phyloP scores from a whole-genome alignment of 768 basidiomycete genomes.

The Sarcodon aspratus region DNA sequence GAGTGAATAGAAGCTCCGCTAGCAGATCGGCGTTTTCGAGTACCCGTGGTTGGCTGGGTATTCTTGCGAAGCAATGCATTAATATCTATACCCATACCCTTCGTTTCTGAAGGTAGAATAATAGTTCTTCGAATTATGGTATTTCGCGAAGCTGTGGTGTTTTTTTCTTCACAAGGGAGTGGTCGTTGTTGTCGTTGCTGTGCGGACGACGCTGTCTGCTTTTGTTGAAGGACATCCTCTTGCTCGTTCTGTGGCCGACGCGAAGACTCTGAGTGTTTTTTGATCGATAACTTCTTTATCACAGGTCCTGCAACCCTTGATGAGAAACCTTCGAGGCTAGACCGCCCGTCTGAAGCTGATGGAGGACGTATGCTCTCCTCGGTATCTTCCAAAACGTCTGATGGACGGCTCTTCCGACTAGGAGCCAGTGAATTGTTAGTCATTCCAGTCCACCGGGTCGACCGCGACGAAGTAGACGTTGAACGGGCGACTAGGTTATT shows the following conservation, averaged over 20 bases:
- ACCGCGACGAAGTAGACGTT: constrained; percentile 48
- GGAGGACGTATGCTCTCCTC: neutral
- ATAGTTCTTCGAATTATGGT: constrained; percentile 68
- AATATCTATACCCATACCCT: constrained; percentile 44
- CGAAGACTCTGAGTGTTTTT: constrained; percentile 7
- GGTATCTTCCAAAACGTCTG: constrained; percentile 2
- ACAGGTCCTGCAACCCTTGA: constrained; percentile 16
- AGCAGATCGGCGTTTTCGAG: constrained; percentile 45
- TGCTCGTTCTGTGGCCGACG: constrained; percentile 8
- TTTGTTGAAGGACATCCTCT: constrained; percentile 6
- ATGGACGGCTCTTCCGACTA: constrained; percentile 13
- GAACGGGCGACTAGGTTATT: constrained; percentile 66
- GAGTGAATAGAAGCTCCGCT: constrained; percentile 50
- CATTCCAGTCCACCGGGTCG: constrained; percentile 33
- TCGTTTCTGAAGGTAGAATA: constrained; percentile 63
- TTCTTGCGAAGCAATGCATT: constrained; percentile 43
- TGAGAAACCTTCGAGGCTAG: constrained; percentile 19
- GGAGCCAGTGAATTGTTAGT: constrained; percentile 30
- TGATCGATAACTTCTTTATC: constrained; percentile 17
- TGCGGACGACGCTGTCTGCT: constrained; percentile 3
- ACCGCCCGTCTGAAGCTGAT: constrained; percentile 13
- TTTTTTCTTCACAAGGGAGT: constrained; percentile 5
- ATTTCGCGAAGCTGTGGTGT: constrained; percentile 14
- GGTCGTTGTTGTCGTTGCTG: constrained; percentile 4
- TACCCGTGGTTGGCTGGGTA: constrained; percentile 16